Base-by-base conservation (phyloP, 2,329 filamentous ascomycete species). In the Teratosphaeriaceae sp. region DNA sequence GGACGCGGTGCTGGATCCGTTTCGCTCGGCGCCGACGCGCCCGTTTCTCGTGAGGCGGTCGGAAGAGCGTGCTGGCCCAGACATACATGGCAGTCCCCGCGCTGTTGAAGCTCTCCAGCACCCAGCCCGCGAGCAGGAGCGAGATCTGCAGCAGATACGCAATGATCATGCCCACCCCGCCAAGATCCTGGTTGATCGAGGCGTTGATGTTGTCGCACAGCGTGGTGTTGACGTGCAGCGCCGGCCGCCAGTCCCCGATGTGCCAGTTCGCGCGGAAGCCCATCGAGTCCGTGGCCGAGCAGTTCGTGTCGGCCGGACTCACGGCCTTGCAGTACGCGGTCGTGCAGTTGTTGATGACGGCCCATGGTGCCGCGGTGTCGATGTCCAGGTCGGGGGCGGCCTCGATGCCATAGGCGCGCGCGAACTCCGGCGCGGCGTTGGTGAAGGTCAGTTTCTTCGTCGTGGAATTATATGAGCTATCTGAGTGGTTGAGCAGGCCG, bases 101-200 rank as follows among this genome's bases (percentile, higher is more conserved):
- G 20, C 34, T 37, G 19, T 37, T 37, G 6, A 37, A 6, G 5
- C 9, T 22, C 20, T 9, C 15, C 8, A 37, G 6, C 20, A 22
- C 11, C 34, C 34, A 37, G 9, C 34, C 34, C 6, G 19, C 9
- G 11, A 37, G 19, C 9, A 37, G 15, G 34, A 37, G 9, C 6
- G 34, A 20, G 6, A 37, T 11, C 15, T 37, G 34, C 6, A 37
- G 6, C 15, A 37, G 9, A 15, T 37, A 37, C 9, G 34, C 34
- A 5, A 22, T 37, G 34, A 37, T 22, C 34, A 37, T 37, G 5
- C 34, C 34, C 9, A 37, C 34, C 11, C 34, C 34, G 6, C 34
- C 34, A 6, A 37, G 20, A 22, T 37, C 34, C 19, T 19, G 34
- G 20, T 37, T 37, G 19, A 37, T 6, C 19, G 34, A 11, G 5